phyloP scores from a whole-genome alignment of 2,329 filamentous ascomycete species.

The Phoma sp. region DNA sequence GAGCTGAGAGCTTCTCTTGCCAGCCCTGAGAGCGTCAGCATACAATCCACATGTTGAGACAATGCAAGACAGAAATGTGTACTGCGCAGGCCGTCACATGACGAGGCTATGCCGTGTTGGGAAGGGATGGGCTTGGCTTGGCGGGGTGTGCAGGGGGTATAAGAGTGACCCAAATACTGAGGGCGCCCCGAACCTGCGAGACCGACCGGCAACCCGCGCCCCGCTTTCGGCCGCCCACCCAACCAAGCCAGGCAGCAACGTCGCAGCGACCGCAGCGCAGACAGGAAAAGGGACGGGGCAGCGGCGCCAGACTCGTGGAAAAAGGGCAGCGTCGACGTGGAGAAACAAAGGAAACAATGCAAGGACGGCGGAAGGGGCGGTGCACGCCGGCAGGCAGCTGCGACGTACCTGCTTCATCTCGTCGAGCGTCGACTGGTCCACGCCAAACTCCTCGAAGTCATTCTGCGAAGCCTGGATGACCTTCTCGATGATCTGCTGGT shows the following conservation, averaged over 20 bases:
- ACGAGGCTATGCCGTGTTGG: constrained; percentile 41
- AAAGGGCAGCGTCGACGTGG: not conserved
- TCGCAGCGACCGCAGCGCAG: constrained; percentile 25
- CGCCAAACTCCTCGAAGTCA: constrained; percentile 96
- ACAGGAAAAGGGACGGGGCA: constrained; percentile 23
- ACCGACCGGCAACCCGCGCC: constrained; percentile 48
- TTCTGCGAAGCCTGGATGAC: constrained; percentile 70
- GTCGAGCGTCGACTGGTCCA: constrained; percentile 84
- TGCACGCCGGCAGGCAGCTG: constrained; percentile 23
- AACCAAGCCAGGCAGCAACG: constrained; percentile 33
- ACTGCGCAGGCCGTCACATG: constrained; percentile 40
- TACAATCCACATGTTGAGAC: not conserved
- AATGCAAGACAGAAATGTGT: constrained; percentile 6
- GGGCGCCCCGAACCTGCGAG: constrained; percentile 46
- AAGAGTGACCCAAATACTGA: constrained; percentile 56
- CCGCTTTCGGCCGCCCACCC: constrained; percentile 50
- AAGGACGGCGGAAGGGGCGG: constrained; percentile 17
- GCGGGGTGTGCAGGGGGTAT: constrained; percentile 52
- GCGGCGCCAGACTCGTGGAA: constrained; percentile 8
- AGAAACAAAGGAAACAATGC: constrained; percentile 10
- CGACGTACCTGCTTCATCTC: constrained; percentile 83
- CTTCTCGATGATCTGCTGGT: constrained; percentile 88
- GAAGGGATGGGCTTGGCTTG: constrained; percentile 43
- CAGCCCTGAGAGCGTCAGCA: constrained; percentile 69
- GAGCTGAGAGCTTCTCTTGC: constrained; percentile 87